Base-by-base conservation (phyloP, 148 eudicot species). In the Heliosperma pusillum region DNA sequence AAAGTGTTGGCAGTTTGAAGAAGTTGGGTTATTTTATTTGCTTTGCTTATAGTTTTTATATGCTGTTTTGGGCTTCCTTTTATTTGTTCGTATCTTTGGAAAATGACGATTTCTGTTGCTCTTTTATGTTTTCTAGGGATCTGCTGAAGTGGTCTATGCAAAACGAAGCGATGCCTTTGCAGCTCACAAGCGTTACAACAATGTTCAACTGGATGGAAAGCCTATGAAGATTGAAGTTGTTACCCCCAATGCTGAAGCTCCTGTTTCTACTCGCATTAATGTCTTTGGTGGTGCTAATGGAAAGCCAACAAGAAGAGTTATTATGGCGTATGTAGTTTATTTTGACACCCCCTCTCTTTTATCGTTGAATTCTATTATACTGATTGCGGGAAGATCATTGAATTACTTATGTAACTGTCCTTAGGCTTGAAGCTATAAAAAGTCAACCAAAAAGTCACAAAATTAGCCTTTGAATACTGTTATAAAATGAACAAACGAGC, bases 101-200 rank as follows among this genome's bases (percentile, higher is more conserved):
- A 9, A 3, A 22, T 22, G 36, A 42, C 60, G 1, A 67, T 68
- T 30, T 56, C 24, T 74, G 15, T 11, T 10, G 73, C 3, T 60
- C 42, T 15, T 36, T 25, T 75, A 6, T 47, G 42, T 26, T n/a
- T 71, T 74, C 30, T 83, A 94, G 98, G 98, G 98, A 77, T 85
- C 98, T 21, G 98, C 98, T 75, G 98, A 94, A 82, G 96, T 94
- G 44, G 87, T 94, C 45, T 94, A 84, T 81, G 85, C 83, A 10
- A 86, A 87, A 75, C 85, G 93, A 76, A 94, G 88, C 80, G 97
- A 94, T 80, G 97, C 97, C 27, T 86, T 91, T 78, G 93, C 92
- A 70, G 98, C 98, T 61, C 76, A 91, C 15, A 90, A 87, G 89
- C 85, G 89, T 19, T 94, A 94, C 76, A 91, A 94, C 77, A 91